A percentile compares a stretch with the other conserved stretches of the same genome.
Conservation (phyloP, 371 early-diverging fungal species). For the Zychaea mexicana region DNA sequence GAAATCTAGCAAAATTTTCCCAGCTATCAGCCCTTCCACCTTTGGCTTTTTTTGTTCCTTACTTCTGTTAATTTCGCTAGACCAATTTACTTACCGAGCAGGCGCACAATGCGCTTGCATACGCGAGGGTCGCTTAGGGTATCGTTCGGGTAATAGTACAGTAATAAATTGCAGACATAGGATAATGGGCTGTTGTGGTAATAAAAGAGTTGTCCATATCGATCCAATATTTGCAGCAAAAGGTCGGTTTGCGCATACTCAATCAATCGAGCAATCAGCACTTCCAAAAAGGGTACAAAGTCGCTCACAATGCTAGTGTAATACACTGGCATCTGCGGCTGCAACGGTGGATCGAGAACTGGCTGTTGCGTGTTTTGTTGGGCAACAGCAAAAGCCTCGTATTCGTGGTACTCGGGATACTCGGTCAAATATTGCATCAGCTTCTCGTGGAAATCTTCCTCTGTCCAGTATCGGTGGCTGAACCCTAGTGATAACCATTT, state of each 20-base stretch:
- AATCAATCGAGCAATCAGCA: slow-evolving; percentile 67
- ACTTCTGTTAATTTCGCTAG: background rate
- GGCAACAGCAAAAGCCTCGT: slow-evolving; percentile 65
- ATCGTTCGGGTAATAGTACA: slow-evolving; percentile 69
- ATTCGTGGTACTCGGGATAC: slow-evolving; percentile 77
- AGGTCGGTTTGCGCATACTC: slow-evolving; percentile 66
- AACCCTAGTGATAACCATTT: slow-evolving; percentile 71
- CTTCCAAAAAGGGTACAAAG: slow-evolving; percentile 68
- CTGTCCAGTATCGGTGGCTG: slow-evolving; percentile 73
- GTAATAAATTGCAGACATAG: slow-evolving; percentile 66
- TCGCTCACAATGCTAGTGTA: slow-evolving; percentile 72
- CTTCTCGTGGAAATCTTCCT: slow-evolving; percentile 69
- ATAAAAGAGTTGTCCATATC: slow-evolving; percentile 66
- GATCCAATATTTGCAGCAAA: slow-evolving; percentile 65
- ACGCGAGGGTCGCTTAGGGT: slow-evolving; percentile 60
- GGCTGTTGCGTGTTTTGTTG: slow-evolving; percentile 28
- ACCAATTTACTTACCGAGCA: slow-evolving; percentile 51
- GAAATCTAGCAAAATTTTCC: slow-evolving; percentile 40
- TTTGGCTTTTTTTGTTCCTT: background rate
- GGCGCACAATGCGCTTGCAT: slow-evolving; percentile 59
- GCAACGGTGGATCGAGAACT: slow-evolving; percentile 59
- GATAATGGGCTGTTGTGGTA: slow-evolving; percentile 73
- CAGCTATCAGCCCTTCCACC: background rate
- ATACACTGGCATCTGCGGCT: slow-evolving; percentile 68
- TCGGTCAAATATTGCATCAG: slow-evolving; percentile 62